Evolutionary conservation across 306 rosid genomes (phyloP), one percentile per base, ranked within the genome.

Genomic region (Geum urbanum): DNA sequence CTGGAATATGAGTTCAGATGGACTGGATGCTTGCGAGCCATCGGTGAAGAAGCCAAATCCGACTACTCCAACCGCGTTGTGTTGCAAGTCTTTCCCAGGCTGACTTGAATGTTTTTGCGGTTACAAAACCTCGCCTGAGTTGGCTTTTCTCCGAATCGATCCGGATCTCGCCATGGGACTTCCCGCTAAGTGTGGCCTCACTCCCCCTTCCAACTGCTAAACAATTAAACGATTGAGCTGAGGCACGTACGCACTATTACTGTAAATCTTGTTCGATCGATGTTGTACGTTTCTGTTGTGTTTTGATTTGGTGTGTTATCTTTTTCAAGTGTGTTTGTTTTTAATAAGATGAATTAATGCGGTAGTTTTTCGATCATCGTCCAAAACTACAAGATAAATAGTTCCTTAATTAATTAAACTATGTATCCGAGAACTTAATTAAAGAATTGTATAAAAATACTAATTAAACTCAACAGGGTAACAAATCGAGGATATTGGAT

Each of bases 31-130:
- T 13, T 90, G 95, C 71, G 84, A 83, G 78, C 95, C 95, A 6
- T 67, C 91, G 57, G 91, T 85, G 64, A 82, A 84, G 5, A 22
- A 75, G 12, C 85, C 89, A 9, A 18, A 76, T 2, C 88, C 88
- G 76, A 6, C 84, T 63, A 86, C 0, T 10, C 80, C 6, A 39
- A 59, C 63, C 37, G 44, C 8, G 5, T 39, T 13, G 11, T 90
- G 96, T 35, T 90, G 96, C 63, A 6, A 77, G 15, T 10, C 82
- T 89, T 9, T 65, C 69, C 0, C 52, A n/a, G 15, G 96, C 95
- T 4, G 88, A 90, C 63, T 83, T 90, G 74, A 35, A 9, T 91
- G 97, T 72, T 81, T 91, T 7, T 91, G 97, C 63, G 66, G 80
- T 67, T 91, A 86, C 64, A 88, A 85, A 77, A 74, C 82, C 81